Conservation (phyloP, 2,329 filamentous ascomycete genomes). For the Eurotiales sp. region DNA sequence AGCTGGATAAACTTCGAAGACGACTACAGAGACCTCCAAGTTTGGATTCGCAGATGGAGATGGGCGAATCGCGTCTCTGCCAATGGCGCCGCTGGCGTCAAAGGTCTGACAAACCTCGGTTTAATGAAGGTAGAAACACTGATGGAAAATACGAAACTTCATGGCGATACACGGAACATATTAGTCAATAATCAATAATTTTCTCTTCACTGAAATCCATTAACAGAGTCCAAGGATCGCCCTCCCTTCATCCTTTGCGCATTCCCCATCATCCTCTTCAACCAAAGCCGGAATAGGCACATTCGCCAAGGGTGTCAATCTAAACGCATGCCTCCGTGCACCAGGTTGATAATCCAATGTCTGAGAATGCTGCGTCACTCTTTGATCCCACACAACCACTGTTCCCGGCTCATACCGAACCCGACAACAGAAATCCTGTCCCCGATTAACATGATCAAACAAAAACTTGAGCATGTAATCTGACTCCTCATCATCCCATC, state of each 20-base stretch:
- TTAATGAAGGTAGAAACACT: constrained; percentile 4
- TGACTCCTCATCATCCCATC: constrained; percentile 41
- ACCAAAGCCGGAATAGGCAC: constrained; percentile 1
- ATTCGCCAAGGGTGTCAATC: constrained; percentile 2
- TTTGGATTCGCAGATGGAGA: constrained; percentile 4
- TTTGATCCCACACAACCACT: constrained; percentile 29
- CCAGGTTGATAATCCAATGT: constrained; percentile 2
- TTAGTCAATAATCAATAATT: no score
- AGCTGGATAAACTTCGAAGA: not conserved
- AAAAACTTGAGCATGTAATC: constrained; percentile 39
- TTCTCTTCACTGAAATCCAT: no score
- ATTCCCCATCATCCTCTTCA: constrained; percentile 6
- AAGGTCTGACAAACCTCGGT: constrained; percentile 2
- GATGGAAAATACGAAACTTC: not conserved
- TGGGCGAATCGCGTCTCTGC: constrained; percentile 3
- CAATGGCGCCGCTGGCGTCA: constrained; percentile 2
- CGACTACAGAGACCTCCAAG: not conserved
- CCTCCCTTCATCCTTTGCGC: constrained; percentile 1
- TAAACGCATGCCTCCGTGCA: not conserved
- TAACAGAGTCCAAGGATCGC: constrained; percentile 2
- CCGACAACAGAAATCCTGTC: constrained; percentile 21
- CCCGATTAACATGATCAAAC: constrained; percentile 17
- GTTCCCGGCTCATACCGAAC: constrained; percentile 23
- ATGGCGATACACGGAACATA: no score
- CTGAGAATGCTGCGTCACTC: constrained; percentile 7